Percentiles rank a stretch among this genome's conserved stretches.
Evolutionary conservation across 805 yeast species (phyloP).

Genomic region (Kazachstania taianensis): DNA sequence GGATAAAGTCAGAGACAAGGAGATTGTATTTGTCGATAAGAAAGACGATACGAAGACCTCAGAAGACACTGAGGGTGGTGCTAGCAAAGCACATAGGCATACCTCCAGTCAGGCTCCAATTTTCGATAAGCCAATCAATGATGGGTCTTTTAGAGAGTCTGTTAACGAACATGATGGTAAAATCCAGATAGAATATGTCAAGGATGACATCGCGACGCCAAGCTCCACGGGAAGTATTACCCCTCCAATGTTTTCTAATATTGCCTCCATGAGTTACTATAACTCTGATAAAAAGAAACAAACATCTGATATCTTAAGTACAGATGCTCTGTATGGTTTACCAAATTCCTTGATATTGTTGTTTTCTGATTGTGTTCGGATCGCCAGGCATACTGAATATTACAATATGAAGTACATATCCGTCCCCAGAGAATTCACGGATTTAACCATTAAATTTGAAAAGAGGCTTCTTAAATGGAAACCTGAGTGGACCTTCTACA

Average conservation of each 20-base stretch:
- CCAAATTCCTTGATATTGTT: constrained; percentile 70
- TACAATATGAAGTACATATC: constrained; percentile 23
- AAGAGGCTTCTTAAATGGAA: constrained; percentile 52
- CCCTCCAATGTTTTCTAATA: constrained; percentile 35
- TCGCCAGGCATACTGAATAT: constrained; percentile 53
- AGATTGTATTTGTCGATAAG: constrained; percentile 28
- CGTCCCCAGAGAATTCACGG: constrained; percentile 18
- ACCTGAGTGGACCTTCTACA: constrained; percentile 58
- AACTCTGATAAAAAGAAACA: constrained; percentile 22
- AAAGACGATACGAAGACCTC: constrained; percentile 36
- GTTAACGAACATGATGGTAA: constrained; percentile 38
- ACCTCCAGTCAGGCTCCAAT: neutral
- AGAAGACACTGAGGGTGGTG: constrained; percentile 13
- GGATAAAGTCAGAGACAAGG: constrained; percentile 19
- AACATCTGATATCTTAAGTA: constrained; percentile 51
- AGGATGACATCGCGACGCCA: neutral
- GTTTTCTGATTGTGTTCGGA: constrained; percentile 61
- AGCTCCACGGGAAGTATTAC: neutral
- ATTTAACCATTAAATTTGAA: constrained; percentile 32
- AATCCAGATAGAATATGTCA: constrained; percentile 35
- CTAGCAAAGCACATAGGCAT: constrained; percentile 13
- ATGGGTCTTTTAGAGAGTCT: constrained; percentile 22
- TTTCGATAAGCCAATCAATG: constrained; percentile 1
- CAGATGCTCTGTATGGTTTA: constrained; percentile 74
- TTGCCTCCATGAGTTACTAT: constrained; percentile 31